Conservation (phyloP, 257 asterid genomes). For the Gardenia jasminoides region DNA sequence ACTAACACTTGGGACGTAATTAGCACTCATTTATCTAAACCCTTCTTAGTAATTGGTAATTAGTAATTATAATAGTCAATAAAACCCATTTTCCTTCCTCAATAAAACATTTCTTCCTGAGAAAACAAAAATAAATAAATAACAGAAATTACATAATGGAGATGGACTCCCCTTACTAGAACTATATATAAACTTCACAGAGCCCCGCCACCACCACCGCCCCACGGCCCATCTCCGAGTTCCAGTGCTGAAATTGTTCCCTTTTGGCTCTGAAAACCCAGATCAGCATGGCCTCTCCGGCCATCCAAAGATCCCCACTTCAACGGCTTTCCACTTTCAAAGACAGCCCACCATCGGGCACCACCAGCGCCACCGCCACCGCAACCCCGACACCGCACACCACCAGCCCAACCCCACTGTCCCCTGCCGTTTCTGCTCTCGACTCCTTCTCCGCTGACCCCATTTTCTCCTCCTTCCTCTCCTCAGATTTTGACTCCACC, state of each 20-base stretch:
- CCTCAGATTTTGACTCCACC: constrained; percentile 74
- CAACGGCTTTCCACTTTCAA: constrained; percentile 80
- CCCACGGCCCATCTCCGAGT: too few species aligned
- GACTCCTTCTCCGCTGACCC: constrained; percentile 79
- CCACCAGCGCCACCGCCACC: constrained; percentile 21
- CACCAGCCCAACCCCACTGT: constrained; percentile 26
- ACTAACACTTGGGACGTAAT: too few species aligned
- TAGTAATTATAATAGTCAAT: too few species aligned
- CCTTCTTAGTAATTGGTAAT: too few species aligned
- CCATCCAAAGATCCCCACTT: constrained; percentile 53
- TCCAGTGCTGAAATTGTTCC: not conserved
- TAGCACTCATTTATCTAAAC: too few species aligned
- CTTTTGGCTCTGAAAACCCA: not conserved
- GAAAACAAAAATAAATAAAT: too few species aligned
- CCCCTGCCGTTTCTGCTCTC: constrained; percentile 38
- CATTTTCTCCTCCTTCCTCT: constrained; percentile 81
- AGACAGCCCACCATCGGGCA: constrained; percentile 7
- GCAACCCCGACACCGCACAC: constrained; percentile 26
- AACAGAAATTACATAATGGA: not conserved
- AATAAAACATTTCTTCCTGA: not conserved
- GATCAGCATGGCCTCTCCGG: constrained; percentile 25
- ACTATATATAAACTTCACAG: not conserved
- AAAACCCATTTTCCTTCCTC: not conserved
- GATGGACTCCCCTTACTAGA: not conserved
- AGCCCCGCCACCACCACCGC: not conserved